Evolutionary conservation across 495 filamentous ascomycete genomes (phyloP), one percentile per base, ranked within the genome.

Genomic region (Neurospora sp.): DNA sequence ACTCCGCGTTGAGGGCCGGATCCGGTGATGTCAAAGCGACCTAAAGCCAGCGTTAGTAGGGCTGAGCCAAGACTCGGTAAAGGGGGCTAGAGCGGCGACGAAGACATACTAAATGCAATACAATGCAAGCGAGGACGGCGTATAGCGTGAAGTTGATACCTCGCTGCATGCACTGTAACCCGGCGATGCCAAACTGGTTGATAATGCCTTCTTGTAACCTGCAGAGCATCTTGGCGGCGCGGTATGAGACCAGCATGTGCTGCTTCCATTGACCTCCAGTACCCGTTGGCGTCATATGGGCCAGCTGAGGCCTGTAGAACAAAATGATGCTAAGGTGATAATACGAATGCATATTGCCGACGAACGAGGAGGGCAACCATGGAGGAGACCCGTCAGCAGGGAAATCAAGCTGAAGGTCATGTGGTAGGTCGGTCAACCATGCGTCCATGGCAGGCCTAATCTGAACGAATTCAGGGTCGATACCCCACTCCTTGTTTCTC

Each of bases 131-230:
- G 44, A 99, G 85, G 38, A 97, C 88, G 54, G 90, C 89, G 78
- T 99, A 99, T 27, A 99, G 96, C 27, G 94, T 93, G 80, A 97
- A 98, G 83, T 94, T 97, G 77, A 98, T 93, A 42, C 96, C 96
- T 75, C 96, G 87, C 79, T 94, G 90, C 96, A 99, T 98, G 85
- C 91, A 96, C 73, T 94, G 86, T 2, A 98, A 85, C 2, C 96
- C 96, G 66, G 88, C 86, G 66, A 97, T 82, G 1, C 94, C 93
- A 80, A 91, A 97, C 1, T 88, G 86, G 71, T 90, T 85, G 69
- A 96, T 78, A 73, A 98, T 90, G 12, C 90, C 91, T 83, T 98
- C 96, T 79, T 97, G 93, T n/a, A 98, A 81, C 74, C 93, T 89
- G 83, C 96, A 97, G 35, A 99, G 88, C 74, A 86, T 89, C 82